Evolutionary conservation across 2,329 filamentous ascomycete genomes (phyloP), one percentile per base, ranked within the genome.

Genomic region (Phyllosticta citriasiana): DNA sequence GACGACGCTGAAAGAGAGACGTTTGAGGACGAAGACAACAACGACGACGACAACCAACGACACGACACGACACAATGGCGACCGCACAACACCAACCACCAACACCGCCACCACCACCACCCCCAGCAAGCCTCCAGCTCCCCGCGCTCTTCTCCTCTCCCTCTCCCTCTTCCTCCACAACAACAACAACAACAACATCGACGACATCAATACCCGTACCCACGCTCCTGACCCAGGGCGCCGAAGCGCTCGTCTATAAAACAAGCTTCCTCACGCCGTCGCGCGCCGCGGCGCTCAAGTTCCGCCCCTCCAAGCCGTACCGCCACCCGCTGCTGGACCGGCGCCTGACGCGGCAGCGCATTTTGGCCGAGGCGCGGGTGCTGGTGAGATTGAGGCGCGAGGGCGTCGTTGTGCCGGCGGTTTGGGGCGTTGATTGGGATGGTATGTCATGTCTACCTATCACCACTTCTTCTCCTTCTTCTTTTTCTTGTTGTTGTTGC

Each of bases 201-300:
- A 78, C 82, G 64, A 78, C 84, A 8, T 7, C 27, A 2, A 6
- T 4, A 50, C 73, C 79, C 67, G 75, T 83, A 56, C 85, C 90
- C 65, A 74, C 72, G 56, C 88, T 96, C 70, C 84, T 97, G 67
- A 87, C 90, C 62, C 94, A 97, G 81, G 94, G 94, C 76, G 94
- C 94, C 72, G 94, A 99, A 83, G 92, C 90, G 63, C 90, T 93
- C 66, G 84, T 99, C 71, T 97, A 95, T 84, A 87, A 86, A 74
- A 93, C 90, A 19, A 86, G 84, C 60, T 95, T 90, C 77, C 86
- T 97, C 60, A 73, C 82, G 27, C 82, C 88, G 50, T 73, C 79
- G 61, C 79, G 84, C 9, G 84, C 88, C 14, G 88, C 86, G 71
- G 90, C 93, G 0, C 84, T 97, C 64, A 99, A 99, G 78, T 86